These are phyloP conservation scores for Trypanosoma rangeli DNA, from an alignment of 208 protist genomes.

Conservation along the genomic window DNA sequence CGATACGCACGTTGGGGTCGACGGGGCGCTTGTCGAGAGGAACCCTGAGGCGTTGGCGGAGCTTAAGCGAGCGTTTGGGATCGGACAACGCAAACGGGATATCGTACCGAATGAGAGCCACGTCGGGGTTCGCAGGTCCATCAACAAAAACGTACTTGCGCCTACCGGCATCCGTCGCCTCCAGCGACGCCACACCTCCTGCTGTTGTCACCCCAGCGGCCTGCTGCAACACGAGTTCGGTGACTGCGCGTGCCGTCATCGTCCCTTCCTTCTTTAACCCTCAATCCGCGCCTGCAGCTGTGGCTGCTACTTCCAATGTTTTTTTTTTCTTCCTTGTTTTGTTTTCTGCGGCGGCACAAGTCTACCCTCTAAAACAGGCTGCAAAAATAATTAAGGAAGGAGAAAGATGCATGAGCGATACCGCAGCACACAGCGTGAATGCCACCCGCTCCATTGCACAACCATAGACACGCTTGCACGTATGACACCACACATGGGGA, in stretches of 20 bases:
- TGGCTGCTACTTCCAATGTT: background rate
- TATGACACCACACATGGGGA: background rate
- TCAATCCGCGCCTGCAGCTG: background rate
- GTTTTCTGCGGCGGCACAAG: background rate
- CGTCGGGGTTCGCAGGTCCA: slow-evolving; percentile 54
- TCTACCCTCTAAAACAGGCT: background rate
- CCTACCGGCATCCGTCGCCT: background rate
- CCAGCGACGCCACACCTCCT: background rate
- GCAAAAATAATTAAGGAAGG: background rate
- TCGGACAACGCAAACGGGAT: slow-evolving; percentile 70
- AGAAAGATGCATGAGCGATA: background rate
- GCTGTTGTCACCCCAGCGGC: background rate
- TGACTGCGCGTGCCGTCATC: background rate
- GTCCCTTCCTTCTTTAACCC: background rate
- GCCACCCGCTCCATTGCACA: background rate
- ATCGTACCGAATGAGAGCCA: slow-evolving; percentile 80
- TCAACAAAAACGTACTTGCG: slow-evolving; percentile 61
- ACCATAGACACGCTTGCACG: background rate
- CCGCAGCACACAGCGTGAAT: background rate
- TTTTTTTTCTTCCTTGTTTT: background rate
- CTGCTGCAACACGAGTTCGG: background rate
- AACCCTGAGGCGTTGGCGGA: slow-evolving; percentile 50
- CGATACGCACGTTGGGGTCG: slow-evolving; percentile 78
- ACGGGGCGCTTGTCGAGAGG: slow-evolving; percentile 33
- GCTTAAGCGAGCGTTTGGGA: slow-evolving; percentile 52